These are phyloP conservation scores for Xylaria sp. DNA, from an alignment of 2,329 filamentous ascomycete species.

Conservation along the genomic window DNA sequence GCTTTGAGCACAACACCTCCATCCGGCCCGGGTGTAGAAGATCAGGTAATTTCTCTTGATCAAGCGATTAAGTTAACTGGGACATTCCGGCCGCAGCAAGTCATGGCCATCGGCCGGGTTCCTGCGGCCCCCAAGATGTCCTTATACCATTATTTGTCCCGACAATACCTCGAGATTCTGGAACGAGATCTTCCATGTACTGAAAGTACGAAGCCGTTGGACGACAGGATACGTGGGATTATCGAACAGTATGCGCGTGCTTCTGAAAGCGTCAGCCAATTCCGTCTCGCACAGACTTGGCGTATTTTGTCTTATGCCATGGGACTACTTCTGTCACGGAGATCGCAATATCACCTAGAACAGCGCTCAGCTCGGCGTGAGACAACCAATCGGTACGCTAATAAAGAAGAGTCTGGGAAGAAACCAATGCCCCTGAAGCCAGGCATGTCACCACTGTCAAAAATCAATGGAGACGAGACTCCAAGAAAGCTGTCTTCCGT, in stretches of 20 bases:
- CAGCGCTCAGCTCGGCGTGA: conserved; percentile 44
- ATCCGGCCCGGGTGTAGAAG: conserved; percentile 43
- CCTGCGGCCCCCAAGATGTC: conserved; percentile 55
- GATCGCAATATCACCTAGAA: conserved; percentile 61
- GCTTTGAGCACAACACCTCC: conserved; percentile 60
- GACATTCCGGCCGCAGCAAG: conserved; percentile 60
- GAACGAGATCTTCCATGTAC: conserved; percentile 50
- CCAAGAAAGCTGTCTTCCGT: conserved; percentile 33
- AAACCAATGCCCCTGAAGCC: conserved; percentile 16
- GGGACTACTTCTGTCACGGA: conserved; percentile 53
- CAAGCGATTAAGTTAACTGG: conserved; percentile 61
- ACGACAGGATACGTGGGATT: conserved; percentile 52
- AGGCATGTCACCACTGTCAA: conserved; percentile 23
- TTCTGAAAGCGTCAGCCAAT: conserved; percentile 60
- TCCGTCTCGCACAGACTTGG: conserved; percentile 67
- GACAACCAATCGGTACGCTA: conserved; percentile 9
- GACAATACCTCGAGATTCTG: conserved; percentile 59
- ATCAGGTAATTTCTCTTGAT: conserved; percentile 56
- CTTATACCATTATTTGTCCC: conserved; percentile 59
- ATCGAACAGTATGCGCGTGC: conserved; percentile 60
- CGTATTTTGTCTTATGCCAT: conserved; percentile 61
- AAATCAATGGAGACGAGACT: conserved; percentile 26
- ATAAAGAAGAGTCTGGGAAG: conserved; percentile 17
- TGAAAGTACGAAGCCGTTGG: conserved; percentile 43
- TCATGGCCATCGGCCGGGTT: conserved; percentile 63